Conservation (phyloP, 148 eudicot species). For the Selenicereus undatus region DNA sequence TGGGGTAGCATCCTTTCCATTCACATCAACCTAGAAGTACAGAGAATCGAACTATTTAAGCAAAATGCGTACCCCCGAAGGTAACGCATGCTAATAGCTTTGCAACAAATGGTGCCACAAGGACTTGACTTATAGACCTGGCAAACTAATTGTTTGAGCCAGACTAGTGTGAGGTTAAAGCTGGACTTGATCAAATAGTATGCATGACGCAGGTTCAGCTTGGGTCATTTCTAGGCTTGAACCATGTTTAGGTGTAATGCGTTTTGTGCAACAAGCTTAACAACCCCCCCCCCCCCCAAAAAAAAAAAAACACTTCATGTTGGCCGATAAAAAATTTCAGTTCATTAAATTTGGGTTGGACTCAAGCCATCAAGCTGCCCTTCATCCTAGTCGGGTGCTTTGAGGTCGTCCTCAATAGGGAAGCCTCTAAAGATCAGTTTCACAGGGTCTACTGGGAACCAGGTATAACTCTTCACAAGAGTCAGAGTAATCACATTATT, state of each 20-base stretch:
- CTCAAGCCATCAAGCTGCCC: not conserved
- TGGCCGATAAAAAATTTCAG: not conserved
- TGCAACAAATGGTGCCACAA: no score
- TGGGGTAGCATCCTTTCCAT: constrained; percentile 65
- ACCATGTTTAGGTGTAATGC: not conserved
- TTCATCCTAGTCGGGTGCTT: not conserved
- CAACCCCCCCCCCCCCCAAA: not conserved
- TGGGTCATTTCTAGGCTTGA: not conserved
- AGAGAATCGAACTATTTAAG: not conserved
- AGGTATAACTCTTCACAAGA: not conserved
- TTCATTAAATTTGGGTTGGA: not conserved
- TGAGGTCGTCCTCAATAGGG: not conserved
- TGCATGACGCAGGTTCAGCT: not conserved
- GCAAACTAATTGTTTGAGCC: not conserved
- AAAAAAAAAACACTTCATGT: not conserved
- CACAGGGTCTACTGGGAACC: not conserved
- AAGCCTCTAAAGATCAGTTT: not conserved
- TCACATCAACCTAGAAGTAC: constrained; percentile 61
- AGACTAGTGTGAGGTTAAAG: not conserved
- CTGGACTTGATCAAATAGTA: not conserved
- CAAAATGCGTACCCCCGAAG: no score
- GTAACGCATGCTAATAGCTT: no score
- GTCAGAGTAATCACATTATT: not conserved
- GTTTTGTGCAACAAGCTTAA: not conserved
- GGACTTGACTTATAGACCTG: no score